Evolutionary conservation across 352 stramenopile species (phyloP), one percentile per base, ranked within the genome.

Genomic region (Globisporangium polare): DNA sequence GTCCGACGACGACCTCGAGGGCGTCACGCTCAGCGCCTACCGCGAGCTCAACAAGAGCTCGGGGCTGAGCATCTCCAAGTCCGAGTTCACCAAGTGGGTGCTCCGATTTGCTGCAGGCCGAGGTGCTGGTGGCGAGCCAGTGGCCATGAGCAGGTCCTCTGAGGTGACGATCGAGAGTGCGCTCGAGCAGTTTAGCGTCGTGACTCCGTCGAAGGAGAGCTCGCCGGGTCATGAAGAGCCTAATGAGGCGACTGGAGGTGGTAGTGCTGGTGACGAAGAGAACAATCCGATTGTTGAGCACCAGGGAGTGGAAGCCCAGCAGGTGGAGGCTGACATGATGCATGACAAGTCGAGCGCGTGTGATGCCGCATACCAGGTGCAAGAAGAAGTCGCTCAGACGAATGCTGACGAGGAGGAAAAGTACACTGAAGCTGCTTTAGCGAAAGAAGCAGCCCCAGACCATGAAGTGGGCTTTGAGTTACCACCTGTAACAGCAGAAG

Each of bases 41-140:
- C 69, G 73, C 29, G 80, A 86, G 39, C 62, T 83, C 33, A 85
- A 77, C 60, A 89, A 88, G 58, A 72, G 53, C 29, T 74, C 69
- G 26, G 64, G 72, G 1, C 69, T 85, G 39, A 83, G 76, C 66
- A 85, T 89, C 39, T 74, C 70, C 43, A 89, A 89, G 60, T 27
- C 66, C 5, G 80, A 88, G 53, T 89, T 89, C 52, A 82, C 69
- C 39, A 77, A 80, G 43, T 88, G 80, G 80, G 58, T 77, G 6
- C 18, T 85, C 10, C 47, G 61, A 5, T 84, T 82, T 41, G 63
- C 66, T 0, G 60, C 62, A 29, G 69, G 71, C n/a, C 0, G 51
- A 0, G 9, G 2, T 5, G 55, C 5, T 37, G 53, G 37, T 22
- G 37, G 18, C 24, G 29, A 22, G 4, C 31, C 20, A 5, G 29